Evolutionary conservation across 306 rosid genomes (phyloP).

Genomic region (Luffa acutangula): DNA sequence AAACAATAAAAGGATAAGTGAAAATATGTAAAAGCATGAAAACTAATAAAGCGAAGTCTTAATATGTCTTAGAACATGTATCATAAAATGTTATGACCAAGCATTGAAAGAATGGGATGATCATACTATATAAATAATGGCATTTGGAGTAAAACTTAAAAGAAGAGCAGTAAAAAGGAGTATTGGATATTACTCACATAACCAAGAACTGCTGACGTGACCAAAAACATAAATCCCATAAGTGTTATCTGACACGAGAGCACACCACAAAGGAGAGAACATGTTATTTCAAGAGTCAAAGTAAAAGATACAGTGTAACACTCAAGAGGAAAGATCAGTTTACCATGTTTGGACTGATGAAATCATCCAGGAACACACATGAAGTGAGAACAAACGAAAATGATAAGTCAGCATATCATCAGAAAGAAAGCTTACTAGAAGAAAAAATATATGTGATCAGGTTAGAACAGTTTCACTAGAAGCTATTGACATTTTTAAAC

Average conservation of each 20-base stretch:
- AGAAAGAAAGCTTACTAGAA: background rate
- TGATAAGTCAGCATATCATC: background rate
- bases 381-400: background rate
- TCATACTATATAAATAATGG: background rate
- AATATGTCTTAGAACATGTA: background rate
- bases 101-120: background rate
- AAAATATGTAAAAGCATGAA: background rate
- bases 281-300: background rate
- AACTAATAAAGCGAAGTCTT: background rate
- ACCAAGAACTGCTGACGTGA: constrained; percentile 75
- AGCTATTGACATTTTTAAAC: background rate
- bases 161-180: background rate
- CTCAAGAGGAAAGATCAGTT: constrained; percentile 3
- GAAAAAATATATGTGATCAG: background rate
- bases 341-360: constrained; percentile 94
- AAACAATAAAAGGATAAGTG: background rate
- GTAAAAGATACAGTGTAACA: constrained; percentile 3
- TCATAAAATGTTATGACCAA: background rate
- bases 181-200: constrained; percentile 46
- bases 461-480: background rate
- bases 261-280: constrained; percentile 3
- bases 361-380: background rate
- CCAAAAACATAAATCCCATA: constrained; percentile 68
- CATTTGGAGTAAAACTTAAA: background rate
- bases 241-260: constrained; percentile 68